Percentiles rank a stretch among this genome's conserved stretches.
Evolutionary conservation across 148 eudicot species (phyloP).

Genomic region (Persicaria tinctoria): DNA sequence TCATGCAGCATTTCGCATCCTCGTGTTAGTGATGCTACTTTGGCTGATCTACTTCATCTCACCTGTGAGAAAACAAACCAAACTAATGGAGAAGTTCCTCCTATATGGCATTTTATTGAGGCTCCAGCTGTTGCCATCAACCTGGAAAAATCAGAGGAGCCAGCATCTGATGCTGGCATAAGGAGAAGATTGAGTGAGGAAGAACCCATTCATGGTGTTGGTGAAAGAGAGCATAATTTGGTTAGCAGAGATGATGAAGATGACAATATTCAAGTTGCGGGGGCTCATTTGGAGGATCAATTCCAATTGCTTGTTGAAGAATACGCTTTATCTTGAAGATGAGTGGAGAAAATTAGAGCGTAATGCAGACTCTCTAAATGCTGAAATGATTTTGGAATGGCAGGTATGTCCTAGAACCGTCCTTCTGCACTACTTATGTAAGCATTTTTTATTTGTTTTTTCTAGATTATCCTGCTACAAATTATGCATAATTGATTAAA

Average conservation of each 20-base stretch:
- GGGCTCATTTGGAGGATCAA: slow-evolving; percentile 65
- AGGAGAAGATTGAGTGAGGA: slow-evolving; percentile 22
- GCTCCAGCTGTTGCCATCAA: slow-evolving; percentile 15
- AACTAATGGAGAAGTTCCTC: slow-evolving; percentile 16
- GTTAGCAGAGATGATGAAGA: slow-evolving; percentile 20
- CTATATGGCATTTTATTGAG: slow-evolving; percentile 3
- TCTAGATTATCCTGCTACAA: not conserved
- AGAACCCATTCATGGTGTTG: slow-evolving; percentile 18
- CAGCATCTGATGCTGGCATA: slow-evolving; percentile 16
- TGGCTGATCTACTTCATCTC: slow-evolving; percentile 16
- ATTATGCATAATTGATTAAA: not conserved
- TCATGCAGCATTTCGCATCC: slow-evolving; percentile 14
- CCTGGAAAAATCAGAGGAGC: slow-evolving; percentile 21
- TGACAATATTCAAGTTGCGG: slow-evolving; percentile 26
- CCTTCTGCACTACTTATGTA: not conserved
- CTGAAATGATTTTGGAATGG: slow-evolving; percentile 95
- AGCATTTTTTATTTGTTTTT: no score
- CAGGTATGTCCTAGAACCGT: slow-evolving; percentile 44
- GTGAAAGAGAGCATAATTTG: slow-evolving; percentile 21
- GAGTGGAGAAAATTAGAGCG: slow-evolving; percentile 85
- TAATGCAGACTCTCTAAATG: slow-evolving; percentile 79
- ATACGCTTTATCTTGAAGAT: slow-evolving; percentile 40
- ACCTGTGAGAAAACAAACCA: slow-evolving; percentile 18
- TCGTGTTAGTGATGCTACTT: slow-evolving; percentile 16
- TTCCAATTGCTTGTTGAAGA: slow-evolving; percentile 52